These are phyloP conservation scores for Tylopilus cervinicoccineus DNA, from an alignment of 768 basidiomycete species.

Conservation along the genomic window DNA sequence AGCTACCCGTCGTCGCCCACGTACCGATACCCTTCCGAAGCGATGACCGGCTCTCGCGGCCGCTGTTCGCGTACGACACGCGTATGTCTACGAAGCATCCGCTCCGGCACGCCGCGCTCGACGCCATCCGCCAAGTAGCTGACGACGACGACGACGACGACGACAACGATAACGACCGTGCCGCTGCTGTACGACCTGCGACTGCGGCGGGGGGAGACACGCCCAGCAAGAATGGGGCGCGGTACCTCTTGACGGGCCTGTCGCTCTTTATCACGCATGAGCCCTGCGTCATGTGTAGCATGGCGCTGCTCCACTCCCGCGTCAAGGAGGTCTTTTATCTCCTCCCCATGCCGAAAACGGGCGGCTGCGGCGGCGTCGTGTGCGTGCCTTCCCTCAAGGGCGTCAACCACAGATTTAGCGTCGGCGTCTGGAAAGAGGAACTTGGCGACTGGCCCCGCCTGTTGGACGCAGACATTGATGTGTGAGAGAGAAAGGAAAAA, in stretches of 20 bases:
- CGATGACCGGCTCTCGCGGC: constrained; percentile 15
- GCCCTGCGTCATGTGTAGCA: constrained; percentile 96
- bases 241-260: constrained; percentile 84
- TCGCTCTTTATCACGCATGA: constrained; percentile 92
- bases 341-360: constrained; percentile 68
- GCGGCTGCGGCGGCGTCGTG: constrained; percentile 77
- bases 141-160: constrained; percentile 38
- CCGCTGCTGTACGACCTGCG: too few species aligned
- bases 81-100: constrained; percentile 67
- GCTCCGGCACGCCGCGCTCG: constrained; percentile 81
- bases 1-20: constrained; percentile 77
- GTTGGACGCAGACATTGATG: constrained; percentile 28
- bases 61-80: constrained; percentile 66
- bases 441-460: not conserved
- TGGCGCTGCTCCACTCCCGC: constrained; percentile 94
- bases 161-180: too few species aligned
- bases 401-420: constrained; percentile 84
- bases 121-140: constrained; percentile 64
- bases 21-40: constrained; percentile 54
- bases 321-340: constrained; percentile 83
- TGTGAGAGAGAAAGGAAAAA: constrained; percentile 18
- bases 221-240: constrained; percentile 57
- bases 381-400: constrained; percentile 79
- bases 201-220: constrained; percentile 8
- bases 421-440: constrained; percentile 58